Evolutionary conservation across 176 grass and related monocot genomes (phyloP).

Genomic region (Oryza rufipogon): DNA sequence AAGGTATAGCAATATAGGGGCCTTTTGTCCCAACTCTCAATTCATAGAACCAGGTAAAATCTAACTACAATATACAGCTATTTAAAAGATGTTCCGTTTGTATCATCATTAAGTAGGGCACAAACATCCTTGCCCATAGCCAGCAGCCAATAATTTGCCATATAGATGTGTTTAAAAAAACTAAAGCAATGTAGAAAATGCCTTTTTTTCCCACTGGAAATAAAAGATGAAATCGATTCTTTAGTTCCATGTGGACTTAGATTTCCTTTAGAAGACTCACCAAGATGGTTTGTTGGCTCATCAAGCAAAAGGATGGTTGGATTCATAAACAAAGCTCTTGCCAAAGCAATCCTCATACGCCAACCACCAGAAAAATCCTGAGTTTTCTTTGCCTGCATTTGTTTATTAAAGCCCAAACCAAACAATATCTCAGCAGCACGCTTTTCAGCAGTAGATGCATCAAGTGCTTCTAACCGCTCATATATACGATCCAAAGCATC

Average conservation of each 20-base stretch:
- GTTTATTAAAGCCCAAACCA: conserved; percentile 89
- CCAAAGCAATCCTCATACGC: conserved; percentile 98
- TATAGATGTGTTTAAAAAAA: not conserved
- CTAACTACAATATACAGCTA: not conserved
- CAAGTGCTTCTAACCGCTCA: conserved; percentile 74
- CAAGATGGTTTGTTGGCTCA: conserved; percentile 97
- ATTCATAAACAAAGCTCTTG: conserved; percentile 96
- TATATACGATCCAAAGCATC: conserved; percentile 81
- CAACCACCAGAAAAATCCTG: conserved; percentile 95
- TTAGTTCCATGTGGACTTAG: not conserved
- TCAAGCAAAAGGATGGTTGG: conserved; percentile 98
- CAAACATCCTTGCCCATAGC: not conserved
- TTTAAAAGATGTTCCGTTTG: not conserved
- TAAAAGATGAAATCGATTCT: not conserved
- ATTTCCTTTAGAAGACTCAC: conserved; percentile 47
- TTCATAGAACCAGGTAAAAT: not conserved
- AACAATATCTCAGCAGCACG: conserved; percentile 87
- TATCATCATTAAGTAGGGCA: not conserved
- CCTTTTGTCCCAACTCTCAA: not conserved
- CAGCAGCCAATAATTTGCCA: not conserved
- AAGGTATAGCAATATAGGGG: not conserved
- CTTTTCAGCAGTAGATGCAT: conserved; percentile 83
- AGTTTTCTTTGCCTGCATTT: conserved; percentile 91
- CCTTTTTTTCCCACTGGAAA: not conserved
- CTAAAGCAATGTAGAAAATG: not conserved